Conservation (phyloP, 1,284 basidiomycete species). For the Takashimella tepidaria region DNA sequence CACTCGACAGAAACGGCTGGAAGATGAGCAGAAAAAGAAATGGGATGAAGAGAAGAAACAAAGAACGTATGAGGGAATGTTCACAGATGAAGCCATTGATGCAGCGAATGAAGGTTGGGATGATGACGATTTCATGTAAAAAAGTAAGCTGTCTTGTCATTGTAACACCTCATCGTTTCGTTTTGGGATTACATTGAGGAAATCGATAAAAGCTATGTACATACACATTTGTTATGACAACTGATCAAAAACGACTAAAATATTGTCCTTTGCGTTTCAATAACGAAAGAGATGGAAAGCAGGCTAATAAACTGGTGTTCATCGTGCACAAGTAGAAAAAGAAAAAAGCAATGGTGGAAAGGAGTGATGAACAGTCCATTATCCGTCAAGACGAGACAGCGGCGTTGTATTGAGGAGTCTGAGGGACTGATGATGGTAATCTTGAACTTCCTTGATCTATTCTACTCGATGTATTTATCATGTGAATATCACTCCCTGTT, state of each 20-base stretch:
- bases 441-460: neutral
- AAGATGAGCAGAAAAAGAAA: conserved; percentile 39
- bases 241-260: too few relatives aligned
- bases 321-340: too few relatives aligned
- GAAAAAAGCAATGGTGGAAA: neutral
- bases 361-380: neutral
- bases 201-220: too few relatives aligned
- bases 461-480: neutral
- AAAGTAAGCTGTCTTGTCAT: too few relatives aligned
- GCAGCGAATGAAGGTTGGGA: conserved; percentile 32
- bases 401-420: neutral
- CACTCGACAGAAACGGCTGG: conserved; percentile 26
- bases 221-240: too few relatives aligned
- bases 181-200: too few relatives aligned
- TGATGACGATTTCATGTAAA: conserved; percentile 48
- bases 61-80: conserved; percentile 45
- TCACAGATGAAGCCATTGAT: conserved; percentile 41
- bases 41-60: conserved; percentile 47
- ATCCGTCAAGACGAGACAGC: neutral
- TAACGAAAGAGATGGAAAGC: neutral
- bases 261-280: neutral
- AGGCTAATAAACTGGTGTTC: neutral
- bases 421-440: neutral
- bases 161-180: too few relatives aligned
- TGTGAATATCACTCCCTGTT: conserved; percentile 1